Conservation (phyloP, 345 rosid genomes). For the Bruguiera parviflora region DNA sequence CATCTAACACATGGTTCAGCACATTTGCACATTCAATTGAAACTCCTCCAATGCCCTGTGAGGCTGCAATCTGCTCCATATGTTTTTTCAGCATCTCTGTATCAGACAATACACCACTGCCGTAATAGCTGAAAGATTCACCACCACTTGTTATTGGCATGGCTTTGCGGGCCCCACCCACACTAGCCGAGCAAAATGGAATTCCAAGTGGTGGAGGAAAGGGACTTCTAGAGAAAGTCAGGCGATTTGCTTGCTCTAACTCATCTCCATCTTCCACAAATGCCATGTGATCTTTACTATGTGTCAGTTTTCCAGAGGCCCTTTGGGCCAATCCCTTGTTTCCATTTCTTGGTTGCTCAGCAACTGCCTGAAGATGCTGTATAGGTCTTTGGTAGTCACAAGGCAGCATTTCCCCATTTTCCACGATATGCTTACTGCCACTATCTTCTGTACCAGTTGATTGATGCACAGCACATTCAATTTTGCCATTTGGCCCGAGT, state of each 20-base stretch:
- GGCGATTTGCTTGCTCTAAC: slow-evolving; percentile 1
- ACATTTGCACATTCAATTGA: slow-evolving; percentile 41
- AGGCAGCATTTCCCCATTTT: slow-evolving; percentile 24
- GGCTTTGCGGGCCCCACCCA: slow-evolving; percentile 25
- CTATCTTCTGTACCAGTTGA: slow-evolving; percentile 11
- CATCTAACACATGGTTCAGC: slow-evolving; percentile 38
- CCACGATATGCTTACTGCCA: neutral
- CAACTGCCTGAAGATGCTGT: slow-evolving; percentile 40
- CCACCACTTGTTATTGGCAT: slow-evolving; percentile 10
- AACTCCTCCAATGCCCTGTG: slow-evolving; percentile 42
- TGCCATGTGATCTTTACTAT: slow-evolving; percentile 19
- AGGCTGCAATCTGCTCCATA: slow-evolving; percentile 39
- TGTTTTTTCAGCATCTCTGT: slow-evolving; percentile 32
- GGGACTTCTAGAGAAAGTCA: slow-evolving; percentile 18
- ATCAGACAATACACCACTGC: slow-evolving; percentile 37
- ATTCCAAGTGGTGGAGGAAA: slow-evolving; percentile 43
- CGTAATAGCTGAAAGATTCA: slow-evolving; percentile 22
- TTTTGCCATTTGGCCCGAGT: slow-evolving; percentile 31
- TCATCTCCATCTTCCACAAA: slow-evolving; percentile 20
- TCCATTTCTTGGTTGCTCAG: slow-evolving; percentile 15
- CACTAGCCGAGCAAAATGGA: slow-evolving; percentile 30
- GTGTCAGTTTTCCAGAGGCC: slow-evolving; percentile 5
- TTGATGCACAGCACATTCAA: slow-evolving; percentile 20
- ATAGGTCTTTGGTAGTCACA: slow-evolving; percentile 22
- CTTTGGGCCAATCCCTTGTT: slow-evolving; percentile 10